Evolutionary conservation across 2,329 filamentous ascomycete genomes (phyloP).

Genomic region (Cladorrhinum sp.): DNA sequence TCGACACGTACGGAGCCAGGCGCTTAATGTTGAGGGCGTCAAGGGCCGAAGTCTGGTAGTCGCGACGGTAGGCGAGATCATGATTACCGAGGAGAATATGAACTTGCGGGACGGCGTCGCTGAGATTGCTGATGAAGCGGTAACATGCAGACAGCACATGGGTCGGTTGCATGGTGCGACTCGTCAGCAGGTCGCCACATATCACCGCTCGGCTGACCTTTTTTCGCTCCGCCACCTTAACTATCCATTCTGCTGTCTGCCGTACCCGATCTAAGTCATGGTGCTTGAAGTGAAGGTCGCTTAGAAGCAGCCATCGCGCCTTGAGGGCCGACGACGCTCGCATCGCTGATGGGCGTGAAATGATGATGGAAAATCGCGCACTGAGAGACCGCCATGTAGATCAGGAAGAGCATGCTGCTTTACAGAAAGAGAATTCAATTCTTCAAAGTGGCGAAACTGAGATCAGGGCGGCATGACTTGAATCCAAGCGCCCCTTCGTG

Average conservation of each 20-base stretch:
- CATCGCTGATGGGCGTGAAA: neutral
- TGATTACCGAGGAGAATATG: slow-evolving; percentile 36
- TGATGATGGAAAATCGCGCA: no score
- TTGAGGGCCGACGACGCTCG: neutral
- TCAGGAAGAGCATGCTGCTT: no score
- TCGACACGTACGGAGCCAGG: slow-evolving; percentile 26
- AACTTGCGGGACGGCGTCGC: slow-evolving; percentile 29
- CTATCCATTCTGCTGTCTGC: slow-evolving; percentile 32
- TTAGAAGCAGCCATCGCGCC: slow-evolving; percentile 31
- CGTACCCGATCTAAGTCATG: slow-evolving; percentile 31
- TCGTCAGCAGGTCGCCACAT: slow-evolving; percentile 34
- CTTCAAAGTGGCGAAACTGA: no score
- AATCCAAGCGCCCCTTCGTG: no score
- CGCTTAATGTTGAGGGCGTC: slow-evolving; percentile 30
- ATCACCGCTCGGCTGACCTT: slow-evolving; percentile 31
- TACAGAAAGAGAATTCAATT: no score
- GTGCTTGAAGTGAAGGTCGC: slow-evolving; percentile 34
- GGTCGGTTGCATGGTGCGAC: slow-evolving; percentile 31
- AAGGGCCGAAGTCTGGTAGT: slow-evolving; percentile 32
- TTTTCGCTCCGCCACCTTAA: slow-evolving; percentile 24
- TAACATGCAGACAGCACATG: slow-evolving; percentile 34
- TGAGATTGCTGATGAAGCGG: slow-evolving; percentile 31
- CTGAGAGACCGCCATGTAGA: no score
- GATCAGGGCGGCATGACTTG: no score
- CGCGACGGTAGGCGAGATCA: slow-evolving; percentile 33